Evolutionary conservation across 2,329 filamentous ascomycete species (phyloP).

Genomic region (Tolypocladium paradoxum): DNA sequence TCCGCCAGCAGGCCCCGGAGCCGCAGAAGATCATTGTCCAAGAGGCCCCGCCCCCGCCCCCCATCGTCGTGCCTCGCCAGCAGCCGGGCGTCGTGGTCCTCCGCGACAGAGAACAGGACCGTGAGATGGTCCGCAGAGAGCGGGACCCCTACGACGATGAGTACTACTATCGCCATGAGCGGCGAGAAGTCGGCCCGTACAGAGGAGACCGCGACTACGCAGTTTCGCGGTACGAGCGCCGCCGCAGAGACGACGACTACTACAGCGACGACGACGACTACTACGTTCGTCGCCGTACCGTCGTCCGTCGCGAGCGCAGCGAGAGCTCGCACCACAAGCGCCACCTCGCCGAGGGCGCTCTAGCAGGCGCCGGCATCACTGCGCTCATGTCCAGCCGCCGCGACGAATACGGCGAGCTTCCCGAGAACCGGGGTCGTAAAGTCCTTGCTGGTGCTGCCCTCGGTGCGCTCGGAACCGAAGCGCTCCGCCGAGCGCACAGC

Average conservation of each 20-base stretch:
- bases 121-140: constrained; percentile 19
- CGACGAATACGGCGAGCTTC: constrained; percentile 36
- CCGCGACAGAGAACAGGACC: constrained; percentile 29
- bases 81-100: constrained; percentile 35
- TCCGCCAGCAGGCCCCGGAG: constrained; percentile 43
- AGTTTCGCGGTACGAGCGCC: constrained; percentile 26
- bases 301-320: constrained; percentile 41
- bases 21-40: constrained; percentile 51
- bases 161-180: constrained; percentile 40
- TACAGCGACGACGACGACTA: constrained; percentile 37
- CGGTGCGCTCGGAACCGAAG: constrained; percentile 52
- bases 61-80: constrained; percentile 36
- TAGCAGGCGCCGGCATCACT: constrained; percentile 51
- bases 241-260: constrained; percentile 31
- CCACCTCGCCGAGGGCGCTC: constrained; percentile 52
- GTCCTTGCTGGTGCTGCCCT: constrained; percentile 51
- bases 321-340: constrained; percentile 41
- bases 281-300: constrained; percentile 32
- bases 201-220: constrained; percentile 21
- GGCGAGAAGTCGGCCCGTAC: constrained; percentile 31
- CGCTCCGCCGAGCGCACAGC: constrained; percentile 47
- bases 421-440: constrained; percentile 44
- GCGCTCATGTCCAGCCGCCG: constrained; percentile 48
- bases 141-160: constrained; percentile 33
- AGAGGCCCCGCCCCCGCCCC: constrained; percentile 41